These are phyloP conservation scores for thale cress (Arabidopsis thaliana) DNA, from an alignment of 345 rosid genomes.

Conservation along the genomic window DNA sequence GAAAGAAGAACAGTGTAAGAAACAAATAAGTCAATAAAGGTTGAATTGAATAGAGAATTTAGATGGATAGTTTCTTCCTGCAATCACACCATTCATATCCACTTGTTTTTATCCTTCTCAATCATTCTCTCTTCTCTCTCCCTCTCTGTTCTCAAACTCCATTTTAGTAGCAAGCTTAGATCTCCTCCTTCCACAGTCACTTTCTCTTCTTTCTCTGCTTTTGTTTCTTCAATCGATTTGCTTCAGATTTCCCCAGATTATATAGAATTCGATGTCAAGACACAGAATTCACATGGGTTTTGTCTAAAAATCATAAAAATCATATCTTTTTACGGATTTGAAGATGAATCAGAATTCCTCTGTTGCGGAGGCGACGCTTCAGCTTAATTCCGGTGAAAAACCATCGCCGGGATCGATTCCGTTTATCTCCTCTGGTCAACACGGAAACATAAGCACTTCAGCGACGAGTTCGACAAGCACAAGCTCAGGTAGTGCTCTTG, in stretches of 20 bases:
- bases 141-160: constrained; percentile 26
- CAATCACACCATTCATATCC: constrained; percentile 40
- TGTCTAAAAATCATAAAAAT: background rate
- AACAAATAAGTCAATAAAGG: constrained; percentile 42
- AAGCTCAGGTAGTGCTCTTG: constrained; percentile 32
- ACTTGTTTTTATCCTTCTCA: constrained; percentile 43
- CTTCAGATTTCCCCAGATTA: background rate
- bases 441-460: too few species aligned
- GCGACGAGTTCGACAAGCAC: constrained; percentile 35
- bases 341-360: constrained; percentile 41
- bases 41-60: constrained; percentile 20
- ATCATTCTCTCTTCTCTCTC: constrained; percentile 35
- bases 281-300: constrained; percentile 15
- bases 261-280: background rate
- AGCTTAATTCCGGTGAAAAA: constrained; percentile 45
- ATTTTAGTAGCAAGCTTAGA: constrained; percentile 29
- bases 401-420: constrained; percentile 50
- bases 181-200: constrained; percentile 34
- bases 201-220: background rate
- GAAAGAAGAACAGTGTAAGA: constrained; percentile 26
- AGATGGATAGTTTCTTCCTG: constrained; percentile 29
- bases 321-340: constrained; percentile 9
- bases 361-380: constrained; percentile 43
- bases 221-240: background rate
- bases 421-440: background rate